Percentiles rank a stretch among this genome's conserved stretches.
These are phyloP conservation scores for Trichopus zeylanicus DNA, from an alignment of 116 monocot genomes.

Conservation along the genomic window DNA sequence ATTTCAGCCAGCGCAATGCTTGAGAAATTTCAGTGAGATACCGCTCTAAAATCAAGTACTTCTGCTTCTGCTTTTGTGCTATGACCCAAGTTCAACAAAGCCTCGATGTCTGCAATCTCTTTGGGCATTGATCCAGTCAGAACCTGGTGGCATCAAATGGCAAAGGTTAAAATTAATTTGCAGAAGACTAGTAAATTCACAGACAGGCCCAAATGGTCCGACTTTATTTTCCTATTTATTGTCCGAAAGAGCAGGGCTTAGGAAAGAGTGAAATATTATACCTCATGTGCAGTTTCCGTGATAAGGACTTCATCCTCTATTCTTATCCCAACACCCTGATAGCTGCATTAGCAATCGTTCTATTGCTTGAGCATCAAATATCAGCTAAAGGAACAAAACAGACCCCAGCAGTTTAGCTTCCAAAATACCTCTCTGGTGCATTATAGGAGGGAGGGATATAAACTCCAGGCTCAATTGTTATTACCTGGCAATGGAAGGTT, in stretches of 20 bases:
- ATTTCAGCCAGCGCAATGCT: too few species aligned
- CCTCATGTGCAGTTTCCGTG: slow-evolving; percentile 82
- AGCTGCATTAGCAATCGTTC: slow-evolving; percentile 21
- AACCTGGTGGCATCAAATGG: slow-evolving; percentile 30
- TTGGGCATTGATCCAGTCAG: slow-evolving; percentile 90
- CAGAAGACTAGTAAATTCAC: not conserved
- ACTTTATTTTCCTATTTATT: not conserved
- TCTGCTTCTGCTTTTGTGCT: slow-evolving; percentile 2
- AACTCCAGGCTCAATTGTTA: slow-evolving; percentile 92
- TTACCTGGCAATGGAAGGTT: slow-evolving; percentile 39
- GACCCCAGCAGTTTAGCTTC: not conserved
- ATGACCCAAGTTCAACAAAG: slow-evolving; percentile 38
- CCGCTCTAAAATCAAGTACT: slow-evolving; percentile 17
- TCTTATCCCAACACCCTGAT: slow-evolving; percentile 71
- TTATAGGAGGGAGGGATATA: slow-evolving; percentile 58
- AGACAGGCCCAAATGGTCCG: not conserved
- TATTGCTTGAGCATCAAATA: not conserved
- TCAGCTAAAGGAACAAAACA: not conserved
- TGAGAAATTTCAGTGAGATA: not conserved
- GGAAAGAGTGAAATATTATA: slow-evolving; percentile 7
- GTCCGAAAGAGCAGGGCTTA: not conserved
- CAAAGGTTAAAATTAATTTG: too few species aligned
- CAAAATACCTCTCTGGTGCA: slow-evolving; percentile 43
- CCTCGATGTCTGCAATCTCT: slow-evolving; percentile 61
- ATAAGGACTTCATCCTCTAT: slow-evolving; percentile 96